Conservation (phyloP, 371 early-diverging fungal genomes). For the Saksenaea vasiformis region DNA sequence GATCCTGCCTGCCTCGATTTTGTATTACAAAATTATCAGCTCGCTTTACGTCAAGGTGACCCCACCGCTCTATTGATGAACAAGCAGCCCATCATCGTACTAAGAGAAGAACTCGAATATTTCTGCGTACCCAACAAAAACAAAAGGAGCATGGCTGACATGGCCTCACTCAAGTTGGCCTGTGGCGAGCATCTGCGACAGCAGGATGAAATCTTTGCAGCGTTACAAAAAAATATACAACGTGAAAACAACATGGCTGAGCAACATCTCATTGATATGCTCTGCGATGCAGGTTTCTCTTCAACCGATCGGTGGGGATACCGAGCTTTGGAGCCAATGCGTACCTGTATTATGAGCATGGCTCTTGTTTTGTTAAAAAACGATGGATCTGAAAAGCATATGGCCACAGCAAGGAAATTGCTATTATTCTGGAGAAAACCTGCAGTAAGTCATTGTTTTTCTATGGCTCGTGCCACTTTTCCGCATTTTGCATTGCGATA, state of each 20-base stretch:
- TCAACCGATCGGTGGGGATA: constrained; percentile 67
- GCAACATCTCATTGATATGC: constrained; percentile 76
- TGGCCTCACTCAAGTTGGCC: constrained; percentile 49
- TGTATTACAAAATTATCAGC: constrained; percentile 49
- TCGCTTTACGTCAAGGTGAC: constrained; percentile 24
- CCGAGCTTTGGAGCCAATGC: constrained; percentile 62
- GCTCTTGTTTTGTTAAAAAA: constrained; percentile 62
- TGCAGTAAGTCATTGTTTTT: constrained; percentile 46
- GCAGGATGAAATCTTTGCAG: constrained; percentile 64
- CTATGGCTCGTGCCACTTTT: neutral
- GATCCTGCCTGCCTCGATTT: constrained; percentile 51
- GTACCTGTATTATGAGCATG: constrained; percentile 60
- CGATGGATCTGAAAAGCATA: constrained; percentile 46
- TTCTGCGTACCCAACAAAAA: constrained; percentile 37
- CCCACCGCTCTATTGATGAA: constrained; percentile 43
- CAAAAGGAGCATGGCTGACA: constrained; percentile 3
- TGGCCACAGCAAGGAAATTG: constrained; percentile 69
- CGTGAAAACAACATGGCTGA: constrained; percentile 64
- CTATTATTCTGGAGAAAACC: constrained; percentile 75
- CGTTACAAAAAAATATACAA: constrained; percentile 61
- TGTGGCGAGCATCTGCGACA: constrained; percentile 60
- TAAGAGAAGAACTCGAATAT: constrained; percentile 57
- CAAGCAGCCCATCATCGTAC: constrained; percentile 62
- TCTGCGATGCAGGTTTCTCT: constrained; percentile 69
- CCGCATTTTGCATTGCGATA: neutral